Base-by-base conservation (phyloP, 805 yeast genomes). In the Ogataea trehaloabstinens region DNA sequence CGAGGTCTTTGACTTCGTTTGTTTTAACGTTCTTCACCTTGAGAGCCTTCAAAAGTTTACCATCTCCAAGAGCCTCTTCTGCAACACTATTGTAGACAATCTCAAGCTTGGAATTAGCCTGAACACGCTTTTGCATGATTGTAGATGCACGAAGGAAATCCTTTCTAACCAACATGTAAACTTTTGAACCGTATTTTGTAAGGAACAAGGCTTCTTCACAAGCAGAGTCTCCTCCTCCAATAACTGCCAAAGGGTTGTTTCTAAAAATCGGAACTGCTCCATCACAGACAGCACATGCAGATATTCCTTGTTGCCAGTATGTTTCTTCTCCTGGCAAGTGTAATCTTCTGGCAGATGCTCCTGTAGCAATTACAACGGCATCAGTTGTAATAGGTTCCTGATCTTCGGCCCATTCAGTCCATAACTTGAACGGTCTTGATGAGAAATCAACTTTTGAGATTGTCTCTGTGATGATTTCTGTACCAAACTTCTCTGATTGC, bases 181-280 rank as follows among this genome's bases (percentile, higher is more conserved):
- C 99, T 73, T 93, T 93, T 38, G 97, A 88, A 48, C 95, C 99
- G 68, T 93, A 93, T 67, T 93, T 93, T 56, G 99, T 93, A 64
- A 93, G 76, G 70, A 93, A 93, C 51, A 86, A 71, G 22, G 99
- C 99, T 72, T 93, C 99, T 72, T 93, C 99, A 67, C 98, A 95
- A 15, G 99, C 99, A 52, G 97, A 89, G 68, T 93, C 99, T 66
- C 99, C 99, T 52, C 99, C 99, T 44, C 99, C 99, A 52, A 93
- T 73, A 41, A 93, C 99, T 19, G 96, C 98, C 63, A 93, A 78
- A 28, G 99, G 98, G 69, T 89, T 85, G 75, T 93, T 85, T 76
- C 98, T 86, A 74, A 93, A 93, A 55, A 93, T 90, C 55, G 99
- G 99, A 35, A 93, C 95, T 24, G 99, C 99, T 68, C 99, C 99